Evolutionary conservation across 768 basidiomycete genomes (phyloP), one percentile per base, ranked within the genome.

Genomic region (Boletus bicolor): DNA sequence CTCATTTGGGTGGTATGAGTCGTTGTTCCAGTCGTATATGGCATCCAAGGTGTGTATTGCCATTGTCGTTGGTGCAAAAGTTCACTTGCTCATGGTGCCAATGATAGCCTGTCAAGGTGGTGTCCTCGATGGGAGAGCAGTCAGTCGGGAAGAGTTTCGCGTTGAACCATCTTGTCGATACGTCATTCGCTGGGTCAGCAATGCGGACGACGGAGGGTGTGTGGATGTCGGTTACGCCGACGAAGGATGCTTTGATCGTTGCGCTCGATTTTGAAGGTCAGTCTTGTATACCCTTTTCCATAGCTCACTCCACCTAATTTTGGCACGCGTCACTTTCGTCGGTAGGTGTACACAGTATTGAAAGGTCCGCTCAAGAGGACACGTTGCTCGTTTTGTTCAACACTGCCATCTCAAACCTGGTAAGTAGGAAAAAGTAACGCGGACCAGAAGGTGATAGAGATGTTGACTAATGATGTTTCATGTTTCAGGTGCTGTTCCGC

Each of bases 181-280:
- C 83, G 0, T 85, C 85, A 0, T 86, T 86, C 59, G 82, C 82
- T 8, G 84, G 85, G 1, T 81, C 78, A 9, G 84, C 84, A 0
- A 84, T 85, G 82, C 72, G 82, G n/a, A 84, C 83, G 9, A 85
- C 81, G 63, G 82, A 84, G 70, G 83, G 84, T 5, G 82, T 85
- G 2, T 85, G 84, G 84, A 80, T 85, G 78, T 84, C 83, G 0
- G 81, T 82, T 8, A 83, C 84, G 2, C 85, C 84, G 0, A 84
- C 83, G 0, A 71, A 78, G 45, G 78, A 82, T 24, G 67, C 67
- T 0, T 61, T 86, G 10, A 70, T 86, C 10, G 82, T 86, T 1
- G 79, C 84, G 4, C 74, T 86, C 7, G 84, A 86, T 58, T 86
- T 86, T 44, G 84, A 86, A 76, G 84, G 85, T 77, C 8, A 0